A percentile compares a stretch with the other conserved stretches of the same genome.
Evolutionary conservation across 23 red algal species (phyloP).

Genomic region (Gracilaria domingensis): DNA sequence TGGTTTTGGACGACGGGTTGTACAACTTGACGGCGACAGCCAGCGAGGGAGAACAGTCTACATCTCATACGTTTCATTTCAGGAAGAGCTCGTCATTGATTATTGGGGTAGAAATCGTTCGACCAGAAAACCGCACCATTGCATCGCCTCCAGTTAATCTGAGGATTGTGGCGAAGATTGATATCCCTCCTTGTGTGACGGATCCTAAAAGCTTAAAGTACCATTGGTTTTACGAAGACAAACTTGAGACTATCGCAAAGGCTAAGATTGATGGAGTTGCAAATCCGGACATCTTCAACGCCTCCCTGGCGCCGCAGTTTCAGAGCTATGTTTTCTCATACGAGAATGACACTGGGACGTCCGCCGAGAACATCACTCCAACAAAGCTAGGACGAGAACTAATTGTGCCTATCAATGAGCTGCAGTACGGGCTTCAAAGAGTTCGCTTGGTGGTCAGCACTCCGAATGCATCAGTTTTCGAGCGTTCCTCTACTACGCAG

Average conservation of each 20-base stretch:
- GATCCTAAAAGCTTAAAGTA: slow-evolving; percentile 32
- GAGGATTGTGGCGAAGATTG: slow-evolving; percentile 61
- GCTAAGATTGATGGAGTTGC: slow-evolving; percentile 14
- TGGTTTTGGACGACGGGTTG: slow-evolving; percentile 9
- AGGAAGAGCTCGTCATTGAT: slow-evolving; percentile 17
- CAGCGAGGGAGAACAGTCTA: neutral
- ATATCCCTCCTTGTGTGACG: slow-evolving; percentile 40
- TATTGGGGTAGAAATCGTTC: slow-evolving; percentile 42
- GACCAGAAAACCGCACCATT: slow-evolving; percentile 62
- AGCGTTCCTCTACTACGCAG: slow-evolving; percentile 9
- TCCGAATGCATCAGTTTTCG: slow-evolving; percentile 32
- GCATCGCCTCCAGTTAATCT: slow-evolving; percentile 28
- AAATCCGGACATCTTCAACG: slow-evolving; percentile 23
- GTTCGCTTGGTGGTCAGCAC: slow-evolving; percentile 34
- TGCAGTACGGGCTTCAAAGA: slow-evolving; percentile 41
- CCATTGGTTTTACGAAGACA: slow-evolving; percentile 64
- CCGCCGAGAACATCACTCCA: slow-evolving; percentile 37
- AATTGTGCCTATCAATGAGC: slow-evolving; percentile 27
- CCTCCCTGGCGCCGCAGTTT: slow-evolving; percentile 16
- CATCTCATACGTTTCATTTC: slow-evolving; percentile 21
- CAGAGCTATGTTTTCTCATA: slow-evolving; percentile 45
- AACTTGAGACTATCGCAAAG: slow-evolving; percentile 18
- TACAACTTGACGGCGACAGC: neutral
- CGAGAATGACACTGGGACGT: slow-evolving; percentile 40
- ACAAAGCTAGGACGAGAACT: slow-evolving; percentile 65